Evolutionary conservation across 108 stramenopile genomes (phyloP).

Genomic region (Hondaea fermentalgiana): DNA sequence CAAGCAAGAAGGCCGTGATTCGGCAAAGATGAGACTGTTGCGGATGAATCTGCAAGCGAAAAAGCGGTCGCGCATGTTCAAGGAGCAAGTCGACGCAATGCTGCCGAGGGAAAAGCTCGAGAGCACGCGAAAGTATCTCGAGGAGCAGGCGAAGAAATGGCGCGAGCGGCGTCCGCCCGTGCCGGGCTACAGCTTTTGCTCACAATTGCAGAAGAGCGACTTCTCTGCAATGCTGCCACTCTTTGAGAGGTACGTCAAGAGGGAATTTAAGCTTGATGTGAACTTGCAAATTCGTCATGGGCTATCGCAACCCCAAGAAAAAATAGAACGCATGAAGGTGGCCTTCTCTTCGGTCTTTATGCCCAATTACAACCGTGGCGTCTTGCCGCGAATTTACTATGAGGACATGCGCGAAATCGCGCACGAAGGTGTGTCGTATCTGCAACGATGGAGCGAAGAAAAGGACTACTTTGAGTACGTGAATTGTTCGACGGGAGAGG

Average conservation of each 20-base stretch:
- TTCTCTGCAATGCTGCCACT: neutral
- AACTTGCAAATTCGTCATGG: neutral
- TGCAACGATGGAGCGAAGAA: neutral
- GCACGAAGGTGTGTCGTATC: neutral
- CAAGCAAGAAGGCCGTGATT: neutral
- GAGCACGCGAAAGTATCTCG: neutral
- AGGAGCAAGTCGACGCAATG: neutral
- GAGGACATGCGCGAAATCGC: neutral
- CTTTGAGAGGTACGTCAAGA: neutral
- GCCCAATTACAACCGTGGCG: neutral
- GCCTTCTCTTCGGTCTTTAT: neutral
- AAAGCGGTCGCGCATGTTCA: neutral
- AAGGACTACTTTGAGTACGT: neutral
- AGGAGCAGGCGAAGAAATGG: conserved; percentile 5
- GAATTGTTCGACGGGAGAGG: neutral
- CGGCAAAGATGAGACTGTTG: neutral
- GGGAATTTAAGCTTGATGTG: neutral
- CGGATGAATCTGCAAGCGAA: conserved; percentile 8
- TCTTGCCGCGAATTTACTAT: neutral
- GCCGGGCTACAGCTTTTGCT: neutral
- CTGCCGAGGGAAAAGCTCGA: neutral
- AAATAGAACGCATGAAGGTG: neutral
- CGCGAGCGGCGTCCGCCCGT: conserved; percentile 4
- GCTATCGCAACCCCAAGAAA: neutral
- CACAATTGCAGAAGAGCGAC: neutral